Percentiles rank a stretch among this genome's conserved stretches.
Conservation (phyloP, 2,329 filamentous ascomycete species). For the Pseudogymnoascus destructans region DNA sequence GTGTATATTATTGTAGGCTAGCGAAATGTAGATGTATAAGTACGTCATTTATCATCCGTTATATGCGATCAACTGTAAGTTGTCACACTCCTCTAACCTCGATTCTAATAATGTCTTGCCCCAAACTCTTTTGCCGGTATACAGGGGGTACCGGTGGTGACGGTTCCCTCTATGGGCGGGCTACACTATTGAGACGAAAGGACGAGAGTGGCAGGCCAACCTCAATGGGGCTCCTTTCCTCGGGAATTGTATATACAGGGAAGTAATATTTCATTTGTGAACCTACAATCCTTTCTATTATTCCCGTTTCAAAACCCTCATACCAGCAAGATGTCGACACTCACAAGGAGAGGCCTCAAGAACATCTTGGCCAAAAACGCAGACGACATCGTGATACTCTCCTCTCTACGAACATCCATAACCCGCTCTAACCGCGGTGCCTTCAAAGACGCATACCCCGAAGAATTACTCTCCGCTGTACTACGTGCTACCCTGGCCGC, state of each 20-base stretch:
- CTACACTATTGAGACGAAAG: not conserved
- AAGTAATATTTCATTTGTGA: constrained; percentile 4
- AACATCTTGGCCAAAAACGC: constrained; percentile 67
- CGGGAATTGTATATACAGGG: constrained; percentile 5
- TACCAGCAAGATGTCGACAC: constrained; percentile 19
- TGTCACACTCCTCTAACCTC: not conserved
- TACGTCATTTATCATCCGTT: constrained; percentile 4
- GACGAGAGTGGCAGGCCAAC: not conserved
- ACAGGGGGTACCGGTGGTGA: not conserved
- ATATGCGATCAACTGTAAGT: not conserved
- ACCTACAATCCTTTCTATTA: not conserved
- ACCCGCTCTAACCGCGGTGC: constrained; percentile 72
- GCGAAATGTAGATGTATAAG: constrained; percentile 7
- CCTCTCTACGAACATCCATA: constrained; percentile 77
- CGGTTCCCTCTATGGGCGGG: not conserved
- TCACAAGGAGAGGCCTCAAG: constrained; percentile 51
- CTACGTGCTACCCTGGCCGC: constrained; percentile 55
- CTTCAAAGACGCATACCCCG: constrained; percentile 79
- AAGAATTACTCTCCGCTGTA: constrained; percentile 65
- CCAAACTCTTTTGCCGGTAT: not conserved
- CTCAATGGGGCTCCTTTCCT: constrained; percentile 1
- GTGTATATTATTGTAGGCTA: constrained; percentile 8
- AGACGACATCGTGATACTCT: constrained; percentile 76
- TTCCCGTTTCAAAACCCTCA: not conserved
- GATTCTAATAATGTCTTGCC: not conserved